Base-by-base conservation (phyloP, 371 early-diverging fungal genomes). In the Mortierella sp. region DNA sequence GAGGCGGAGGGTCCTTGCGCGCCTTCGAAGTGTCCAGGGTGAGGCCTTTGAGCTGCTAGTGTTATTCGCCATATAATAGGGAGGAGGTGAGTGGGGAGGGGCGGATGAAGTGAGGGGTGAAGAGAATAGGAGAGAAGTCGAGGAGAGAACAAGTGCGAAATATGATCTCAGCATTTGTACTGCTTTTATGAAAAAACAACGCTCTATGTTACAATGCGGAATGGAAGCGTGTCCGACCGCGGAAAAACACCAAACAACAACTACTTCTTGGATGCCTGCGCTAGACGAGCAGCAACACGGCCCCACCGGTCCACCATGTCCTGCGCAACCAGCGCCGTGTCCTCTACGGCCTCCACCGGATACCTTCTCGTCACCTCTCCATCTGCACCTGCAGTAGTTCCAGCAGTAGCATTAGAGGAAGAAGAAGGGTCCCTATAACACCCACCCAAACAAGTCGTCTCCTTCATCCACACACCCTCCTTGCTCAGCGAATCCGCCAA, bases 271-370 rank as follows among this genome's bases (percentile, higher is more conserved):
- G 73, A 57, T 24, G 54, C 57, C 26, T 67, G 74, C 1, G 85
- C 78, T 21, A 78, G 28, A 19, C 79, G 69, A 11, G 26, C 13
- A 1, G 79, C 84, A 4, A 71, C 43, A 31, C 53, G 54, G 4
- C 77, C 69, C 85, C 85, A 85, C 34, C 64, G 69, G 16, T 76
- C 76, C 79, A 81, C 76, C 5, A 81, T 50, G 51, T 74, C 76
- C 57, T 76, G 82, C 24, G 72, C 86, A 37, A 81, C 74, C 43
- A 74, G 43, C 3, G 44, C 64, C 3, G 78, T 80, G 31, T 78
- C 78, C 37, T 77, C 81, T 13, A 80, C 73, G 5, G 80, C 72
- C 21, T 74, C 75, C 13, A 80, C 53, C 9, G 78, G 69, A 24
- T 80, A 80, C 55, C 57, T 79, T 43, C 74, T 43, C 3, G 54